Conservation (phyloP, 495 filamentous ascomycete species). For the Penicillium coprophilum region DNA sequence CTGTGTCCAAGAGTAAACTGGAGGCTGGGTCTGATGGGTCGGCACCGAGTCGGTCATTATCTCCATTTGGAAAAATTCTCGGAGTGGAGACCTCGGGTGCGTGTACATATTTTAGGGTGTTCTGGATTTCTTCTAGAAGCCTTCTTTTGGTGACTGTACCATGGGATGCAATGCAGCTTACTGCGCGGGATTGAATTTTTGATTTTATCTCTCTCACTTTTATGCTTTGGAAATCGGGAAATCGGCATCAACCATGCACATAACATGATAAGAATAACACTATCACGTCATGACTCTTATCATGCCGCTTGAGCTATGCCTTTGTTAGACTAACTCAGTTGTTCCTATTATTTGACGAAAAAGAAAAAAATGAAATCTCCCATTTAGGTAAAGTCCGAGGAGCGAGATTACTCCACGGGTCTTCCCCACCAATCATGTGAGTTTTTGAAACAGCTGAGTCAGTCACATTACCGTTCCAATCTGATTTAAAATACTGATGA, state of each 20-base stretch:
- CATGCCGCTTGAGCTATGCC: conserved; percentile 24
- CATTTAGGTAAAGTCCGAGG: conserved; percentile 6
- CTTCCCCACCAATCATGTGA: conserved; percentile 17
- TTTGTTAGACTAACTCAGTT: conserved; percentile 1
- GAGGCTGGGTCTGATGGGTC: conserved; percentile 2
- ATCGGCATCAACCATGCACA: too few species aligned
- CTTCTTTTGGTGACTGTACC: conserved; percentile 14
- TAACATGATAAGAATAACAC: conserved; percentile 28
- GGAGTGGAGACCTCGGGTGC: conserved; percentile 21
- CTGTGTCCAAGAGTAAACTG: conserved; percentile 16
- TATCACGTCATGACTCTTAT: conserved; percentile 32
- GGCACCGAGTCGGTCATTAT: conserved; percentile 3
- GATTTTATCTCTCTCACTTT: not conserved
- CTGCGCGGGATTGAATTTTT: not conserved
- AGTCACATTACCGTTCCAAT: not conserved
- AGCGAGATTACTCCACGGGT: not conserved
- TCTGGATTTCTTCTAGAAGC: conserved; percentile 29
- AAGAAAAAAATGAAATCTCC: conserved; percentile 19
- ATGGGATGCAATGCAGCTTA: conserved; percentile 19
- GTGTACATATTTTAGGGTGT: conserved; percentile 24
- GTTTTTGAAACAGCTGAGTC: conserved; percentile 14
- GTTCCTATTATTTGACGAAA: not conserved
- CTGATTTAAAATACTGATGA: not conserved
- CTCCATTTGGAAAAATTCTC: conserved; percentile 1
- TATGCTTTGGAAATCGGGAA: too few species aligned